phyloP scores from a whole-genome alignment of 176 grass and related monocot genomes.

The Ampelocalamus luodianensis region DNA sequence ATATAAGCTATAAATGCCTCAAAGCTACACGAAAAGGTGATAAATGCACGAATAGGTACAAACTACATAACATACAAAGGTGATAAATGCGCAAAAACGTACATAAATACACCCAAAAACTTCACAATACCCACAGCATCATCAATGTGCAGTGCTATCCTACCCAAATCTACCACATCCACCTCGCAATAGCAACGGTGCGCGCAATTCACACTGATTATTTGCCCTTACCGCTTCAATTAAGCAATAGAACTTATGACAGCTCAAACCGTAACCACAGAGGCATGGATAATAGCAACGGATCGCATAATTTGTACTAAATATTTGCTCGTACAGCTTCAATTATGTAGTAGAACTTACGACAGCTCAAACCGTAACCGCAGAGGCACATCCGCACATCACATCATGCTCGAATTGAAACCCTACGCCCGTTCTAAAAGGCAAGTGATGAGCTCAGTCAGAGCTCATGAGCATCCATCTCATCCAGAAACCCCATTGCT shows the following conservation, averaged over 20 bases:
- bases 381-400: not conserved
- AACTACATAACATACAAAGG: not conserved
- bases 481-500: not conserved
- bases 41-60: not conserved
- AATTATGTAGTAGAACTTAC: constrained; percentile 12
- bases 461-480: not conserved
- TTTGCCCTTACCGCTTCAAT: not conserved
- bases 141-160: not conserved
- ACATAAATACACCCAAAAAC: not conserved
- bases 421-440: not conserved
- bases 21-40: constrained; percentile 13
- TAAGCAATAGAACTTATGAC: not conserved
- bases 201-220: not conserved
- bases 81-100: not conserved
- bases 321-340: not conserved
- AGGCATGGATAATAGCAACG: not conserved
- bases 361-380: constrained; percentile 6
- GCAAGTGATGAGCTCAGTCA: not conserved
- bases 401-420: not conserved
- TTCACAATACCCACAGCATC: not conserved
- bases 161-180: not conserved
- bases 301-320: not conserved
- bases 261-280: not conserved
- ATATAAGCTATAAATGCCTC: not conserved
- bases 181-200: not conserved